phyloP scores from a whole-genome alignment of 2,329 filamentous ascomycete species.

The Cladobotryum protrusum region DNA sequence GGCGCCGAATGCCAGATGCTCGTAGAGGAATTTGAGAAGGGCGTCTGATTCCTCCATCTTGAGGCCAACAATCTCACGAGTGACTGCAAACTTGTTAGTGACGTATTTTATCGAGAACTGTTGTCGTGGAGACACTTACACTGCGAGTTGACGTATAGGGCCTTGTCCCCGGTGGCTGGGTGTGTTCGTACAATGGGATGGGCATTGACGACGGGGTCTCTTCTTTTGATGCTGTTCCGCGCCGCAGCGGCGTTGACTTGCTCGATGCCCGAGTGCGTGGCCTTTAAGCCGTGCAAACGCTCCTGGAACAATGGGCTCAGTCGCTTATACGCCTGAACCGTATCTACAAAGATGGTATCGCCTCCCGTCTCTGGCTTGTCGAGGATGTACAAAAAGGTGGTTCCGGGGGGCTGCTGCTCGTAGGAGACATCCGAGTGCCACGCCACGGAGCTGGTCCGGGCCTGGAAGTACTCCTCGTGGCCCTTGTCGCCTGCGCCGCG shows the following conservation, averaged over 20 bases:
- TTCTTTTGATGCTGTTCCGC: conserved; percentile 63
- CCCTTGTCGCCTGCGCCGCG: conserved; percentile 48
- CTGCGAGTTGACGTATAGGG: conserved; percentile 74
- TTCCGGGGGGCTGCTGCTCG: conserved; percentile 81
- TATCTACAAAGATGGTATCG: conserved; percentile 77
- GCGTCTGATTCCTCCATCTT: conserved; percentile 83
- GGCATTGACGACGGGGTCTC: conserved; percentile 66
- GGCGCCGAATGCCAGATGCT: conserved; percentile 47
- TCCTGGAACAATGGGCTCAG: conserved; percentile 74
- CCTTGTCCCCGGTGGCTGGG: conserved; percentile 77
- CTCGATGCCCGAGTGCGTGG: conserved; percentile 75
- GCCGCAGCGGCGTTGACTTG: conserved; percentile 66
- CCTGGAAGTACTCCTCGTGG: conserved; percentile 54
- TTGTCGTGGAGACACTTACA: conserved; percentile 46
- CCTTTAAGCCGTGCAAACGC: conserved; percentile 72
- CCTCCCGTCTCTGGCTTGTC: conserved; percentile 75
- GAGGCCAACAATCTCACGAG: conserved; percentile 70
- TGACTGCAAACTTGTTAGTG: conserved; percentile 49
- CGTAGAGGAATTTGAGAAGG: conserved; percentile 64
- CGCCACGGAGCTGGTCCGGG: conserved; percentile 71
- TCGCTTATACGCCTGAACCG: conserved; percentile 73
- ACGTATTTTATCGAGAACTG: neutral
- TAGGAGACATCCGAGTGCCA: conserved; percentile 91
- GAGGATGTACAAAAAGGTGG: conserved; percentile 83
- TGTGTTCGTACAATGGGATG: conserved; percentile 80